Base-by-base conservation (phyloP, 148 eudicot genomes). In the Hydrangea macrophylla region DNA sequence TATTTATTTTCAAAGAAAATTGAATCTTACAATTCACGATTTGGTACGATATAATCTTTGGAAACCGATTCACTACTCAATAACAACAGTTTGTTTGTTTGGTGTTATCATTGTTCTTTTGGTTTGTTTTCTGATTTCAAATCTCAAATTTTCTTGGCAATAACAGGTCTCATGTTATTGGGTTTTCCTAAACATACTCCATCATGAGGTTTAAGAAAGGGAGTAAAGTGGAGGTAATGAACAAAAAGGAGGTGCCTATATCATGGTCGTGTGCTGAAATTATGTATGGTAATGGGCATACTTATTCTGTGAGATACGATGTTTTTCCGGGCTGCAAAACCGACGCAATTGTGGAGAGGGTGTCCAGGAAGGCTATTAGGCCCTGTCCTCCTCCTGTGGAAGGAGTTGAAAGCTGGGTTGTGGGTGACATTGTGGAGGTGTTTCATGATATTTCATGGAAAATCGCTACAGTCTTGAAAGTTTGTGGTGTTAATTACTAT, bases 401-500 rank as follows among this genome's bases (percentile, higher is more conserved):
- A 9, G 76, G 51, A 59, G 24, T 40, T 11, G 67, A 55, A 7
- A 70, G 18, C 74, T 83, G 78, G 78, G 57, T 30, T 31, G 74
- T 73, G 44, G 92, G 89, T 51, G 88, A 86, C 65, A 64, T 73
- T 75, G 87, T 84, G 40, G 95, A 89, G 76, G 91, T 86, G 51
- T 78, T 82, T 67, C 78, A 82, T 60, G 69, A 58, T 35, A 73
- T 70, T 65, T 78, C 73, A 56, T 86, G 96, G 96, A 89, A 81
- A 75, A 65, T 63, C 35, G 85, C 86, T 2, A 63, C 78, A 28
- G 70, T 86, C 12, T 58, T 68, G 56, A 77, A 84, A 60, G 82
- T 65, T 71, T 45, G 71, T 48, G 77, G 55, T 28, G 81, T 68
- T n/a, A 77, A 64, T 30, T 58, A 56, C 45, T 86, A 70, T 62